These are phyloP conservation scores for Suhomyces bribrorum DNA, from an alignment of 1,139 yeast genomes.

Conservation along the genomic window DNA sequence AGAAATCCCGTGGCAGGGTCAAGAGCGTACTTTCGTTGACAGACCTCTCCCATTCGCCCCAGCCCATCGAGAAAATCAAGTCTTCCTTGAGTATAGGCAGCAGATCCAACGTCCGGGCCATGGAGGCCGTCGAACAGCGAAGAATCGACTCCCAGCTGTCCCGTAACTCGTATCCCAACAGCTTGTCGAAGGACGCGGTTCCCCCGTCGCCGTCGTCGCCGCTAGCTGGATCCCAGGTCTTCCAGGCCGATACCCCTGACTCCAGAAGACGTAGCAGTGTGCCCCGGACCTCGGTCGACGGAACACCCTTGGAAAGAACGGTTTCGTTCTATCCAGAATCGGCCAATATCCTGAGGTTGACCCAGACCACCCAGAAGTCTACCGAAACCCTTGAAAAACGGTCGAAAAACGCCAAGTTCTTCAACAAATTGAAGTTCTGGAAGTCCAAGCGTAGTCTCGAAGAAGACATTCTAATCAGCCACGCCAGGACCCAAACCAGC, in stretches of 20 bases:
- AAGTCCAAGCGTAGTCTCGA: constrained; percentile 24
- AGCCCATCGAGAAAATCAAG: constrained; percentile 44
- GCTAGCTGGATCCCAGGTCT: constrained; percentile 1
- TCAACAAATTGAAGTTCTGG: constrained; percentile 47
- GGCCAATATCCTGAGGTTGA: constrained; percentile 16
- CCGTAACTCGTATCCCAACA: constrained; percentile 12
- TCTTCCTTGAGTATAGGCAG: constrained; percentile 38
- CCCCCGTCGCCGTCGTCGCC: constrained; percentile 10
- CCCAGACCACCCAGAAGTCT: constrained; percentile 2
- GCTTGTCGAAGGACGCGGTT: constrained; percentile 3
- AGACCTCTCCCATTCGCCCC: constrained; percentile 29
- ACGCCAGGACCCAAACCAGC: constrained; percentile 7
- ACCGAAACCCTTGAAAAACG: constrained; percentile 15
- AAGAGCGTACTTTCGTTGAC: constrained; percentile 41
- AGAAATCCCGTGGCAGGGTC: constrained; percentile 54
- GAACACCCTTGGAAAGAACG: constrained; percentile 27
- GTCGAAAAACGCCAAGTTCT: constrained; percentile 27
- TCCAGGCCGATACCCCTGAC: constrained; percentile 7
- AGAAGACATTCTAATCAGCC: constrained; percentile 12
- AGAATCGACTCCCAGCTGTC: constrained; percentile 18
- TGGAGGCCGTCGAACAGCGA: constrained; percentile 14
- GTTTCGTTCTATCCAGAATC: constrained; percentile 41
- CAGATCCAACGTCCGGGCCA: constrained; percentile 12
- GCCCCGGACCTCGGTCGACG: constrained; percentile 9
- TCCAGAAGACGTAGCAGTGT: constrained; percentile 4